These are phyloP conservation scores for Daldinia caldariorum DNA, from an alignment of 495 filamentous ascomycete species.

Conservation along the genomic window DNA sequence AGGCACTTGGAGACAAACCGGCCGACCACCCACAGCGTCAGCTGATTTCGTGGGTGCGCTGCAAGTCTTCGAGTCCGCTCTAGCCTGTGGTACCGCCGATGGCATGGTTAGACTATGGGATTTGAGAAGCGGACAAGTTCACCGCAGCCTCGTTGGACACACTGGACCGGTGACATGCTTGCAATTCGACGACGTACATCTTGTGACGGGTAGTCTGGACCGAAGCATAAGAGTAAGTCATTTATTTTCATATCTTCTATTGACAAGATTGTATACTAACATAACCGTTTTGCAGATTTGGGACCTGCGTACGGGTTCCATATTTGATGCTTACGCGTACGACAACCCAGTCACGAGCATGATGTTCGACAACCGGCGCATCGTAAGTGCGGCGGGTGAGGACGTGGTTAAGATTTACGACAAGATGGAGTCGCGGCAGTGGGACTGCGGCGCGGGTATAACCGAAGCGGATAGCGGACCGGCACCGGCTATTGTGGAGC, in stretches of 20 bases:
- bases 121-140: conserved; percentile 93
- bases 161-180: conserved; percentile 94
- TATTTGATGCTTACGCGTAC: conserved; percentile 96
- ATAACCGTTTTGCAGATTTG: conserved; percentile 74
- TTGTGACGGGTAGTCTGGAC: conserved; percentile 94
- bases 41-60: conserved; percentile 95
- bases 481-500: conserved; percentile 77
- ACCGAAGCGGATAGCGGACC: conserved; percentile 68
- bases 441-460: conserved; percentile 92
- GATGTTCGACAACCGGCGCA: conserved; percentile 95
- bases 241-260: neutral
- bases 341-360: conserved; percentile 93
- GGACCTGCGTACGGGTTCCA: conserved; percentile 96
- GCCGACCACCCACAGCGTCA: conserved; percentile 65
- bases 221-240: conserved; percentile 90
- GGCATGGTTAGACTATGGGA: conserved; percentile 99
- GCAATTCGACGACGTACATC: conserved; percentile 95
- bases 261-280: conserved; percentile 24
- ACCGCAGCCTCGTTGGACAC: conserved; percentile 94
- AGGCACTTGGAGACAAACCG: conserved; percentile 65
- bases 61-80: conserved; percentile 95
- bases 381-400: conserved; percentile 90
- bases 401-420: conserved; percentile 97
- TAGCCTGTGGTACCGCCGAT: conserved; percentile 98
- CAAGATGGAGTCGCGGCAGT: conserved; percentile 93